phyloP scores from a whole-genome alignment of 1,139 yeast genomes.

The Pichia norvegensis region DNA sequence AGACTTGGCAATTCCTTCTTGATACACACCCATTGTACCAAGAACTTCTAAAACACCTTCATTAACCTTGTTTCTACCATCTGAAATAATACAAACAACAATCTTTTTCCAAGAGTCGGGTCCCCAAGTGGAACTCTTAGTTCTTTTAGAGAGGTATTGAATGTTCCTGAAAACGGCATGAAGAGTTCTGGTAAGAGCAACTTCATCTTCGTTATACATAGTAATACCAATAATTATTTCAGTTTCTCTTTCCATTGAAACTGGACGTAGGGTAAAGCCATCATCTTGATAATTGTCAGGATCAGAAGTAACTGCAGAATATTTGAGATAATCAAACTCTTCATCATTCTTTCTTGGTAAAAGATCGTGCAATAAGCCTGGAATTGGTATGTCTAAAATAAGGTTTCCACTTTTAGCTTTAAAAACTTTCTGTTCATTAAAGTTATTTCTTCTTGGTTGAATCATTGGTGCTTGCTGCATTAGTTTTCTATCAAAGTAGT shows the following conservation, averaged over 20 bases:
- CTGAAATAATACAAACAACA: slow-evolving; percentile 83
- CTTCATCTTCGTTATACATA: slow-evolving; percentile 93
- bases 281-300: slow-evolving; percentile 74
- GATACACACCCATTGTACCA: slow-evolving; percentile 92
- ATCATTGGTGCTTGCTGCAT: slow-evolving; percentile 18
- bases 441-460: slow-evolving; percentile 30
- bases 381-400: slow-evolving; percentile 88
- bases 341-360: slow-evolving; percentile 52
- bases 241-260: slow-evolving; percentile 73
- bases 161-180: slow-evolving; percentile 90
- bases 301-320: slow-evolving; percentile 86
- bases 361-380: slow-evolving; percentile 64
- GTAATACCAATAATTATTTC: slow-evolving; percentile 87
- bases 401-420: slow-evolving; percentile 35
- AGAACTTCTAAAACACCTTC: slow-evolving; percentile 76
- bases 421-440: slow-evolving; percentile 26
- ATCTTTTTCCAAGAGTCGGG: slow-evolving; percentile 93
- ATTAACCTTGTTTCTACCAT: slow-evolving; percentile 83
- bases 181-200: slow-evolving; percentile 80
- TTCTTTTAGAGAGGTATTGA: slow-evolving; percentile 75
- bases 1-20: slow-evolving; percentile 92
- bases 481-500: slow-evolving; percentile 11
- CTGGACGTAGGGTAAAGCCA: slow-evolving; percentile 81
- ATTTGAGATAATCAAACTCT: slow-evolving; percentile 89
- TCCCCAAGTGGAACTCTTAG: slow-evolving; percentile 85